These are phyloP conservation scores for Naumovozyma dairenensis DNA, from an alignment of 805 yeast species.

Conservation along the genomic window DNA sequence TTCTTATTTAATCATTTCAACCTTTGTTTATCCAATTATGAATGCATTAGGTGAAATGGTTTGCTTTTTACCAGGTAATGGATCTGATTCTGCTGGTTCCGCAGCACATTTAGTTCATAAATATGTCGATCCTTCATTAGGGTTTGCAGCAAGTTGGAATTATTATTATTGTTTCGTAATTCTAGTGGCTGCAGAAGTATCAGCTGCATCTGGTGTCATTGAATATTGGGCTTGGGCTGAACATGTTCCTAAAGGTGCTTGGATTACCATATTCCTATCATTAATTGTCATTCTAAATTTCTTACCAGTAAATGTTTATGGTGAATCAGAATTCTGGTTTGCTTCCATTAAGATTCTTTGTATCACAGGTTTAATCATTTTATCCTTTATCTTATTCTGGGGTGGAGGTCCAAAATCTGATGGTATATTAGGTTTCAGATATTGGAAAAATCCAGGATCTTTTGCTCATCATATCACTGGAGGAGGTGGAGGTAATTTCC, in stretches of 20 bases:
- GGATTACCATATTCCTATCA: slow-evolving; percentile 46
- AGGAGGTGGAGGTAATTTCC: slow-evolving; percentile 53
- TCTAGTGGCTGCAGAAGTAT: slow-evolving; percentile 48
- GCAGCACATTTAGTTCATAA: slow-evolving; percentile 49
- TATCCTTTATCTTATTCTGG: slow-evolving; percentile 39
- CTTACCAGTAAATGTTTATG: slow-evolving; percentile 42
- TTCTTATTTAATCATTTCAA: slow-evolving; percentile 53
- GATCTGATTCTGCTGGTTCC: slow-evolving; percentile 39
- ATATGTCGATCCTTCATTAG: slow-evolving; percentile 49
- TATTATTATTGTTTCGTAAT: slow-evolving; percentile 41
- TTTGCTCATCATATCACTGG: slow-evolving; percentile 39
- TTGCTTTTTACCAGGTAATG: slow-evolving; percentile 48
- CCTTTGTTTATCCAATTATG: slow-evolving; percentile 58
- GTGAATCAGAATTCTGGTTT: slow-evolving; percentile 32
- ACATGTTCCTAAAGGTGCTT: slow-evolving; percentile 42
- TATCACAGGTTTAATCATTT: slow-evolving; percentile 36
- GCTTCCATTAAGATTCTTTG: slow-evolving; percentile 37
- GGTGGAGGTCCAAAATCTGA: slow-evolving; percentile 38
- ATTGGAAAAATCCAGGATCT: slow-evolving; percentile 54
- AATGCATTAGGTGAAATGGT: slow-evolving; percentile 60
- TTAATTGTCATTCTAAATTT: slow-evolving; percentile 39
- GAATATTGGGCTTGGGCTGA: slow-evolving; percentile 48
- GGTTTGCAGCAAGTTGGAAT: slow-evolving; percentile 55
- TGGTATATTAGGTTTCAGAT: slow-evolving; percentile 56
- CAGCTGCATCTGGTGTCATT: slow-evolving; percentile 55